Evolutionary conservation across 495 filamentous ascomycete genomes (phyloP), one percentile per base, ranked within the genome.

Genomic region (Lichina pygmaea): DNA sequence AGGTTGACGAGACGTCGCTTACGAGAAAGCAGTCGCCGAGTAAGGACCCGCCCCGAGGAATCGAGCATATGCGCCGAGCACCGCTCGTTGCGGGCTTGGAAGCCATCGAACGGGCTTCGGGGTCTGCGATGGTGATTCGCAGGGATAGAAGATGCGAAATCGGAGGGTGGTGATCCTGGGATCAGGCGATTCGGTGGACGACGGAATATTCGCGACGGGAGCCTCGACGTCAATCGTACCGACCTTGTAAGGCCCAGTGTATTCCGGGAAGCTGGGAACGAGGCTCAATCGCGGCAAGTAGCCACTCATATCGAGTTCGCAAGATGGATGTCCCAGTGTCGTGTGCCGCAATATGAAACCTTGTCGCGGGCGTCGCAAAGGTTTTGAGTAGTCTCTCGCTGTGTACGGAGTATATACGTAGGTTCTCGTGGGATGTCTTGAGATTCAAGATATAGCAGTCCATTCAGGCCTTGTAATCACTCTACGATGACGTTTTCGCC

Each of bases 131-230:
- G 60, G 59, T 6, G 62, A 56, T 41, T 61, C 57, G 34, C 71
- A 71, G 4, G 81, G 81, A 53, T 86, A 85, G 62, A 77, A 86
- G 34, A 83, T 63, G 17, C 79, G 66, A 58, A 80, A 86, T 43
- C 73, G 72, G 38, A 84, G 58, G 6, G 81, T 86, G 11, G 70
- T 57, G 33, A 78, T 62, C 8, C 58, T 55, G 30, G 62, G 54
- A 4, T 70, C 62, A 6, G 74, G 73, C 2, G 63, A 52, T 7
- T 58, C 24, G 31, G 59, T 61, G 0, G 70, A 66, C 0, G 66
- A 61, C 4, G 64, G 57, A 10, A 85, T 61, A 13, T 77, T 66
- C 4, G 66, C 54, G 16, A 72, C 63, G 40, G 80, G 74, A 32
- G 86, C 67, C 58, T 86, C 81, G 46, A 83, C 60, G 50, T 85